phyloP scores from a whole-genome alignment of 176 grass and related monocot species.

The Carex myosuroides region DNA sequence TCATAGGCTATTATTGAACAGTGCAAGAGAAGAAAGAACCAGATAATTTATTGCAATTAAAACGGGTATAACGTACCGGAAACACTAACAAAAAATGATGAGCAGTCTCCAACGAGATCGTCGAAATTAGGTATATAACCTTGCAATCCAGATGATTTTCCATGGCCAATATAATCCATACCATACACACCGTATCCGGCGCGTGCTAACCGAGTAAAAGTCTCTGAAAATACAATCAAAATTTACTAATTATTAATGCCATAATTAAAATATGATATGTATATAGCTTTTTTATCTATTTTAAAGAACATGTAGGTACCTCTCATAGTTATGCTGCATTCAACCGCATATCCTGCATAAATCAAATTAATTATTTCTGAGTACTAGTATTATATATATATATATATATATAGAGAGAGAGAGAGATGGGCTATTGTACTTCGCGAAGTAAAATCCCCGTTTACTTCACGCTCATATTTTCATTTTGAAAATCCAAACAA shows the following conservation, averaged over 20 bases:
- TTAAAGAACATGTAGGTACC: slow-evolving; percentile 15
- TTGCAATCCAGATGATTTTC: slow-evolving; percentile 63
- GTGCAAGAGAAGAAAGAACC: too few relatives aligned
- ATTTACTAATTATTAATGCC: not conserved
- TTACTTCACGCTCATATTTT: too few relatives aligned
- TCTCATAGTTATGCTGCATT: slow-evolving; percentile 78
- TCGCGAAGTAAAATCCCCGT: too few relatives aligned
- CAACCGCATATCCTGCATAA: slow-evolving; percentile 65
- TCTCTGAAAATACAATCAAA: slow-evolving; percentile 21
- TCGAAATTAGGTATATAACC: slow-evolving; percentile 51
- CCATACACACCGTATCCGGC: slow-evolving; percentile 67
- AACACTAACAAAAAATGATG: slow-evolving; percentile 31
- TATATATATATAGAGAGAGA: not conserved
- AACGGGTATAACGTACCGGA: slow-evolving; percentile 11
- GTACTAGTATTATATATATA: not conserved
- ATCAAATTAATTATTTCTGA: not conserved
- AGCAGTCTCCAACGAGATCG: slow-evolving; percentile 40
- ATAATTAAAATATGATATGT: not conserved
- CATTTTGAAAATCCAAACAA: too few relatives aligned
- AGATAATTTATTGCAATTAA: too few relatives aligned
- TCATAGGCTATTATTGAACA: too few relatives aligned
- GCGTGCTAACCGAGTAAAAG: slow-evolving; percentile 38
- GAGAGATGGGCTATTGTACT: too few relatives aligned
- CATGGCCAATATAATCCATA: slow-evolving; percentile 68
- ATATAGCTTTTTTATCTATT: not conserved